Evolutionary conservation across 2,329 filamentous ascomycete species (phyloP), one percentile per base, ranked within the genome.

Genomic region (Colletotrichum echinochloae): DNA sequence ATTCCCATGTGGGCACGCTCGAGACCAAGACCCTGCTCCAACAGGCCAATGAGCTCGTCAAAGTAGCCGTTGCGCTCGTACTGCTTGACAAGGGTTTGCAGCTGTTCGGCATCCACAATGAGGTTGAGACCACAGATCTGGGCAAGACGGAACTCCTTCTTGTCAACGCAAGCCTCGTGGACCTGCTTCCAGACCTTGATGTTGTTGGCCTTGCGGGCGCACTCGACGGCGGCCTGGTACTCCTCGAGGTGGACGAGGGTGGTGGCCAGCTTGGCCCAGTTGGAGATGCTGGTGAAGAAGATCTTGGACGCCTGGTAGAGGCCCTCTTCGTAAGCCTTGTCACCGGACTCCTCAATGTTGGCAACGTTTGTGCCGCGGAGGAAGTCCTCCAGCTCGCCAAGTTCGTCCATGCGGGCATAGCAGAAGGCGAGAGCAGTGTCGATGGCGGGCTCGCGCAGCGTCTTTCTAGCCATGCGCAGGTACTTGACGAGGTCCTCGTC

Each of bases 121-220:
- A 99, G 87, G 85, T 99, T 98, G 72, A 99, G 90, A 87, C 97
- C 97, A 78, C 96, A 99, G 77, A 99, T 99, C 84, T 98, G 96
- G 33, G 97, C 96, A 71, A 99, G 92, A 72, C 95, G 93, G 90
- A 99, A 99, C 81, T 99, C 96, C 86, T 97, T 98, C 90, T 98
- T 99, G 73, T 89, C 90, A 74, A 99, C 93, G 79, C 96, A 99
- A 28, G 95, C 96, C 79, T 94, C 92, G 83, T 98, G 97, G 75
- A 99, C 96, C 83, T 99, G 94, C 84, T 96, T 97, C 96, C 96
- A 99, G 62, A 99, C 96, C 86, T 97, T 98, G 83, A 98, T 95
- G 82, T 94, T 98, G 87, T 98, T 99, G 77, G 96, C 96, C 85
- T 99, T 98, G 80, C 96, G 93, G 33, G 97, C 96, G 78, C 94